Evolutionary conservation across 1,139 yeast genomes (phyloP).

Genomic region (Zygoascus sp.): DNA sequence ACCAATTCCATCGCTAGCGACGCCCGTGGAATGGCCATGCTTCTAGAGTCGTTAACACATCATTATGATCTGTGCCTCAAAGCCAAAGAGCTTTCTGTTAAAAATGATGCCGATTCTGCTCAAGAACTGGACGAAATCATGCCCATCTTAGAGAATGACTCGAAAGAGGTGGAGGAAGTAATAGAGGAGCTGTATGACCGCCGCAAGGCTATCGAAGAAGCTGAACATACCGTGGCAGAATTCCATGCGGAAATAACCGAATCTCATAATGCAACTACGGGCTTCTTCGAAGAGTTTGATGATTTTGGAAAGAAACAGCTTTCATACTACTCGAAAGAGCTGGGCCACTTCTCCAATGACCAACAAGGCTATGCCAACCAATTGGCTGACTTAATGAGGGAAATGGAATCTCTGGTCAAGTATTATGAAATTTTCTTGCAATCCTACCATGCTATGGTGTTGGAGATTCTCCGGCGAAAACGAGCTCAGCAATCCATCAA

Average conservation of each 20-base stretch:
- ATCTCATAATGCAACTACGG: constrained; percentile 19
- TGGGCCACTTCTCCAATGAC: constrained; percentile 17
- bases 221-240: constrained; percentile 23
- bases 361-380: constrained; percentile 25
- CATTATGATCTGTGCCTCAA: constrained; percentile 76
- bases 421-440: constrained; percentile 47
- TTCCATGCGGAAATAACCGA: constrained; percentile 22
- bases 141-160: constrained; percentile 37
- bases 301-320: constrained; percentile 25
- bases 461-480: constrained; percentile 49
- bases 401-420: constrained; percentile 37
- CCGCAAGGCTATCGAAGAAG: constrained; percentile 24
- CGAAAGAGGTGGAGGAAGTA: constrained; percentile 38
- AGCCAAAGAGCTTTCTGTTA: constrained; percentile 25
- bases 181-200: constrained; percentile 32
- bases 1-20: constrained; percentile 34
- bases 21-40: constrained; percentile 66
- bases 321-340: constrained; percentile 19
- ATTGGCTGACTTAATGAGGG: constrained; percentile 29
- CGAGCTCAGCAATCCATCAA: constrained; percentile 39
- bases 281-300: constrained; percentile 24
- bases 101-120: constrained; percentile 17
- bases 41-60: constrained; percentile 66
- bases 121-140: constrained; percentile 31
- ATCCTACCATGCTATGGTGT: constrained; percentile 47